Evolutionary conservation across 2,329 filamentous ascomycete species (phyloP), one percentile per base, ranked within the genome.

Genomic region (Colletotrichum sojae): DNA sequence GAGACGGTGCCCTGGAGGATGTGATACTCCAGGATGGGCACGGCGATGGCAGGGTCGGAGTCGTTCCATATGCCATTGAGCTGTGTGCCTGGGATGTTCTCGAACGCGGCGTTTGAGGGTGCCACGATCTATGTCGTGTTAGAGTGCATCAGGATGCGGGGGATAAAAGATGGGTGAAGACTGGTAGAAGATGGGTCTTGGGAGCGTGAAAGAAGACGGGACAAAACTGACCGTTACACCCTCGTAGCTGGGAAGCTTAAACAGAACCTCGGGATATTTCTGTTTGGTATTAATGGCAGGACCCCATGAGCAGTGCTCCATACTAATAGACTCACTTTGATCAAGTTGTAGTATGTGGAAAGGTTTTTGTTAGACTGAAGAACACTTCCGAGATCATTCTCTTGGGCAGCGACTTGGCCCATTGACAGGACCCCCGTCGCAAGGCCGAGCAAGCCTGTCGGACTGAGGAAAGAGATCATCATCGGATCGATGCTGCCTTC

Each of bases 21-120:
- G 78, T 92, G 90, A 77, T 92, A 92, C 58, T 85, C 79, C 5
- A 92, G 83, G 39, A 91, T 83, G 40, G 78, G 77, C n/a, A 83
- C 77, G 4, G 83, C 79, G 9, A 87, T 80, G 46, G 80, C 78
- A 57, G 78, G 75, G 73, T 86, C 77, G 5, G 87, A 80, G 9
- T 81, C 75, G 9, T 82, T 78, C 76, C 82, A 85, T n/a, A 86
- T 73, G 58, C 82, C 82, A 27, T 81, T 79, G 45, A 89, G 78
- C 10, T 83, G 81, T n/a, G 83, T 85, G 71, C 84, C 86, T 10
- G 83, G 82, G 58, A 89, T 87, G 60, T 84, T 82, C 18, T 84
- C 80, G 78, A 91, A 90, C 16, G 88, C 88, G 2, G 81, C 80
- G 73, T 90, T 87, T 68, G 81, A 85, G 9, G 89, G 89, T 0